Evolutionary conservation across 2,329 filamentous ascomycete genomes (phyloP).

Genomic region (Penicillium expansum): DNA sequence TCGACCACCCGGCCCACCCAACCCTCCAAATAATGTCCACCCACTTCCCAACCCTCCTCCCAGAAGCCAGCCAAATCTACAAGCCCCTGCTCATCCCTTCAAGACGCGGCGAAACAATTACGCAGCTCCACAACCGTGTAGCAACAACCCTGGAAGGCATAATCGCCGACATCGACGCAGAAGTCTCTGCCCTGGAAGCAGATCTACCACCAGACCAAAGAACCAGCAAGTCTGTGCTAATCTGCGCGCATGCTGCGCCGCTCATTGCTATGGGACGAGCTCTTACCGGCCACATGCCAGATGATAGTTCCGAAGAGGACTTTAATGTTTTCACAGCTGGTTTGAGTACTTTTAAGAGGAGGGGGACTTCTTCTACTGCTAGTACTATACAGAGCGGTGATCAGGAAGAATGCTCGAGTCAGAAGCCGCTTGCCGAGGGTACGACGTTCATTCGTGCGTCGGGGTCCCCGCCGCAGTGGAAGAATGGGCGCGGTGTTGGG

Average conservation of each 20-base stretch:
- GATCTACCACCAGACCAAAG: slow-evolving; percentile 54
- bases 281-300: slow-evolving; percentile 74
- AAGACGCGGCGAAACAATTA: slow-evolving; percentile 73
- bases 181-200: slow-evolving; percentile 40
- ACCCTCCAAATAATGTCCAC: slow-evolving; percentile 58
- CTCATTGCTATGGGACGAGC: slow-evolving; percentile 82
- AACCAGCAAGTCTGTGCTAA: slow-evolving; percentile 61
- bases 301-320: slow-evolving; percentile 69
- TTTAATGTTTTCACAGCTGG: slow-evolving; percentile 84
- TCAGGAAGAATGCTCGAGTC: slow-evolving; percentile 9
- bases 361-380: slow-evolving; percentile 24
- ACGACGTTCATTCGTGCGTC: slow-evolving; percentile 28
- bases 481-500: slow-evolving; percentile 58
- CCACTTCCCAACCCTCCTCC: slow-evolving; percentile 56
- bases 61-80: slow-evolving; percentile 48
- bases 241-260: slow-evolving; percentile 87
- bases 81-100: slow-evolving; percentile 65
- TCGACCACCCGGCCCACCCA: slow-evolving; percentile 79
- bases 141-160: slow-evolving; percentile 68
- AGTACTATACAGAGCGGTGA: slow-evolving; percentile 24
- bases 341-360: slow-evolving; percentile 65
- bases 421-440: slow-evolving; percentile 25
- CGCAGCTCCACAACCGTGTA: slow-evolving; percentile 75
- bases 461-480: slow-evolving; percentile 50
- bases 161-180: slow-evolving; percentile 67